Evolutionary conservation across 306 rosid genomes (phyloP), one percentile per base, ranked within the genome.

Genomic region (Medicago arabica): DNA sequence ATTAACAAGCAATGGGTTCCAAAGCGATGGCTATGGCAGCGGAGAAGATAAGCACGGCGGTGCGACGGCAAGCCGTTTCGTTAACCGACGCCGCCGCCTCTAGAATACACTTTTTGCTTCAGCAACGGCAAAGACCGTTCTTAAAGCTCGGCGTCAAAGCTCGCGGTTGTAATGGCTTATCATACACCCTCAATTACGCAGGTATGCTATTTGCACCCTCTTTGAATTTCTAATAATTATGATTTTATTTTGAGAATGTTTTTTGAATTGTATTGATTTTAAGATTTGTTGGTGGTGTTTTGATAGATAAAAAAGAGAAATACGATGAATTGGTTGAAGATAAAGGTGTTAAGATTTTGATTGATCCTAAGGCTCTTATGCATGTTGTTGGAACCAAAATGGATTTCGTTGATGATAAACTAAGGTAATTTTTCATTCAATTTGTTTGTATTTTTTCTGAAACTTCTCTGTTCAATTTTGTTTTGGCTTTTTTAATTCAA

Each of bases 321-420:
- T 95, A 90, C 61, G 98, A 95, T 46, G 98, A 92, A 82, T 71
- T 95, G 86, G 77, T 95, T 69, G 97, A 95, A 69, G 98, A 95
- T 80, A 89, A 95, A 77, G 96, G 92, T 28, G 97, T 95, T 69
- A 95, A 89, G 88, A 82, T 95, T 76, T 80, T 95, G 87, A 88
- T 95, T 65, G 97, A 95, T 73, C 97, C 97, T 0, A 95, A 92
- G 88, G 98, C 98, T 57, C 93, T 95, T 44, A 95, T 95, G 97
- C 98, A 95, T 78, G 98, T 92, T 6, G 87, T 95, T 79, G 97
- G 98, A 76, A 95, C 98, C 17, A 88, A 90, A 82, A 95, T 95
- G 97, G 98, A 95, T 84, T 95, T 95, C 64, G 91, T 95, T 9
- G 97, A 95, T 72, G 97, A 92, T 81, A 95, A 95, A 82, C 91